Evolutionary conservation across 305 asterid genomes (phyloP), one percentile per base, ranked within the genome.

Genomic region (Fraxinus velutina): DNA sequence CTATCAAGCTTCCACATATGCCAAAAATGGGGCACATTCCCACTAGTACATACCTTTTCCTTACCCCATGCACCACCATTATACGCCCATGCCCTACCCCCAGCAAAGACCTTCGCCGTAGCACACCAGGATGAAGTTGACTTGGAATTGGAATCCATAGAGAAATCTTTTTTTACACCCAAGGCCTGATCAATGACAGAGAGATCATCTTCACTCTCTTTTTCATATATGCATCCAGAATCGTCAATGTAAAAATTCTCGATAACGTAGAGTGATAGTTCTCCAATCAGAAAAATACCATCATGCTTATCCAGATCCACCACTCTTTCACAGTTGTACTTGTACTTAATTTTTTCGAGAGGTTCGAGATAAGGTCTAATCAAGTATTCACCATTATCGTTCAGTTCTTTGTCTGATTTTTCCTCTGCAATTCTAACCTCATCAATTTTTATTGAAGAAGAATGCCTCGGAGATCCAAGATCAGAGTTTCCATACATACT

Each of bases 41-140:
- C 90, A 83, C 90, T 89, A 83, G 87, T 87, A 81, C 92, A 90
- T 77, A 92, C 89, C 85, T 91, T 96, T 89, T 97, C 99, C 91
- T 91, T 97, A 29, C 99, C 99, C 98, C 99, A 97, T 32, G 98
- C 98, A 80, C 99, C 99, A 84, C 99, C 99, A 88, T 89, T 96
- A 73, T 92, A 96, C 24, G 98, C 98, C 99, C 98, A 96, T 79
- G 99, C 99, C 89, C 98, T 90, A 79, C 97, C 99, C 79, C 97
- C 97, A 75, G 88, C 87, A 79, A 87, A 90, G 79, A 94, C 83
- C 89, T 89, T 94, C 33, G 83, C 90, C 30, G 98, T 85, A 55
- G 90, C 93, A 89, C 89, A 90, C 99, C 98, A 94, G 27, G 97
- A 93, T 78, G 97, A 88, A 79, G 93, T 90, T 55, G 96, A 89